A percentile compares a stretch with the other conserved stretches of the same genome.
phyloP scores from a whole-genome alignment of 768 basidiomycete species.

The Russula griseocarnosa region DNA sequence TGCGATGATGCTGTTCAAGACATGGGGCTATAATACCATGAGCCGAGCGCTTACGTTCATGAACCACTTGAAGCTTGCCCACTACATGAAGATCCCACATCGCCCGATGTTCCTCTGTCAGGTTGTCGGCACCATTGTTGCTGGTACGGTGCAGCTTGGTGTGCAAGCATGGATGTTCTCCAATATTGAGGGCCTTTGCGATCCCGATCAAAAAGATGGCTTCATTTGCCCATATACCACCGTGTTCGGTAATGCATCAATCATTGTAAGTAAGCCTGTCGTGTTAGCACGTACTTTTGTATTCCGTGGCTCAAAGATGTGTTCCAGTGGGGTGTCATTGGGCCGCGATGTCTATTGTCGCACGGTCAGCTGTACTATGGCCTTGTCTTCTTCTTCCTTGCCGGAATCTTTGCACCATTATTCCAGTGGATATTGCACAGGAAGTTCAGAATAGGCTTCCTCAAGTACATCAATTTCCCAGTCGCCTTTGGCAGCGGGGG shows the following conservation, averaged over 20 bases:
- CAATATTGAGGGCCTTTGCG: too few species aligned
- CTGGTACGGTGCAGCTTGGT: constrained; percentile 68
- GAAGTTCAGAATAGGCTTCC: constrained; percentile 27
- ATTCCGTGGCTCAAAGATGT: background rate
- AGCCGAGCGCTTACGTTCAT: constrained; percentile 66
- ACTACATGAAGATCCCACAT: constrained; percentile 68
- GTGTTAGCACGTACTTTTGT: background rate
- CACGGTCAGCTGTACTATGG: constrained; percentile 23
- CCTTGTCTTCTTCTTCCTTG: constrained; percentile 70
- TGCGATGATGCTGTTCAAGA: constrained; percentile 87
- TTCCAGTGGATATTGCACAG: constrained; percentile 47
- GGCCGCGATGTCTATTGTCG: constrained; percentile 52
- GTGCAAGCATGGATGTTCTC: constrained; percentile 78
- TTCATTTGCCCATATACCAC: constrained; percentile 69
- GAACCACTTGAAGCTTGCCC: constrained; percentile 75
- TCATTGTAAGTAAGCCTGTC: constrained; percentile 50
- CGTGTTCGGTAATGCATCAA: constrained; percentile 74
- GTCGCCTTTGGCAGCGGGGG: constrained; percentile 40
- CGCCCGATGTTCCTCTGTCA: constrained; percentile 70
- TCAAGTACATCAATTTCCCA: constrained; percentile 59
- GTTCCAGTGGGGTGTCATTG: constrained; percentile 54
- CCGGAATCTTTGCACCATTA: constrained; percentile 63
- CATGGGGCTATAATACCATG: constrained; percentile 71
- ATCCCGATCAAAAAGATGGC: constrained; percentile 47
- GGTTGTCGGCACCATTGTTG: constrained; percentile 60